Evolutionary conservation across 257 asterid species (phyloP).

Genomic region (Nicotiana sylvestris): DNA sequence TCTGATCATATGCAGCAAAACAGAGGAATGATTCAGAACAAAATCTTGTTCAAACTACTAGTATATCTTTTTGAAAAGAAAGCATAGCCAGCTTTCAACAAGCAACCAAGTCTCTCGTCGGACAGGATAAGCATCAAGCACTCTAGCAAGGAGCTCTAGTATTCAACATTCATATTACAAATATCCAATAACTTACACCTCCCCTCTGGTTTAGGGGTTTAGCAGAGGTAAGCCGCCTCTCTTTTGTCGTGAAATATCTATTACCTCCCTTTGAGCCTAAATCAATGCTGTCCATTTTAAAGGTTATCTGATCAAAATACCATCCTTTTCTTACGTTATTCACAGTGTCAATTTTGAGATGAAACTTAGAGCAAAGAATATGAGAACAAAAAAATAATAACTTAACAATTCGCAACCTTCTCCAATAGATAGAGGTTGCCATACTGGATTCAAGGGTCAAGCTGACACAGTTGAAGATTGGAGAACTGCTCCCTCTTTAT

Average conservation of each 20-base stretch:
- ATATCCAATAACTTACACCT: background rate
- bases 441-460: background rate
- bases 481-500: background rate
- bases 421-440: background rate
- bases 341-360: background rate
- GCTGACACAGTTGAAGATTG: background rate
- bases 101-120: background rate
- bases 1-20: conserved; percentile 36
- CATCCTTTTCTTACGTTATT: background rate
- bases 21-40: background rate
- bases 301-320: background rate
- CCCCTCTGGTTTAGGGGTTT: background rate
- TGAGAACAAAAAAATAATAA: background rate
- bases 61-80: background rate
- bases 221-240: background rate
- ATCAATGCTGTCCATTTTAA: background rate
- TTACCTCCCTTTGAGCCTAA: background rate
- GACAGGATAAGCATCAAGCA: background rate
- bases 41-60: background rate
- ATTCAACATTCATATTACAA: background rate
- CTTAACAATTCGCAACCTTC: background rate
- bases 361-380: background rate
- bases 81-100: background rate
- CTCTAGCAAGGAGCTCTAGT: background rate
- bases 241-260: background rate